These are phyloP conservation scores for Starmerella apis DNA, from an alignment of 805 yeast species.

Conservation along the genomic window DNA sequence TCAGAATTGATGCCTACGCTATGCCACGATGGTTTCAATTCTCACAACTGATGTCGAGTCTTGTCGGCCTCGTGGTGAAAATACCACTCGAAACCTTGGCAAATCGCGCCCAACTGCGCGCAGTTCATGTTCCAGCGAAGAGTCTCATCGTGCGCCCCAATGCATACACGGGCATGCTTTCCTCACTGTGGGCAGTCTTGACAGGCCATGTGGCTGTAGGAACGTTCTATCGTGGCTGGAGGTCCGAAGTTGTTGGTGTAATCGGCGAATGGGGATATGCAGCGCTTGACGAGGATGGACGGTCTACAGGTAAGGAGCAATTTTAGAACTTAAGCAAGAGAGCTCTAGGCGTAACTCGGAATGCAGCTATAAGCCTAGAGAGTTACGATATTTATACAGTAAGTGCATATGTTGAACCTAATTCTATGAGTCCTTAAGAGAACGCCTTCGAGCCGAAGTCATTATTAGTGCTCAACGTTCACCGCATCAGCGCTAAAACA, in stretches of 20 bases:
- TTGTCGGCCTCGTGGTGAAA: conserved; percentile 59
- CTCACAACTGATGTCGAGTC: conserved; percentile 48
- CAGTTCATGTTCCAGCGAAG: conserved; percentile 37
- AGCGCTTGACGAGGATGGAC: conserved; percentile 20
- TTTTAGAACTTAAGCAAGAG: too few relatives aligned
- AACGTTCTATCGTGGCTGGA: conserved; percentile 78
- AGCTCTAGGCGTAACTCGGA: conserved; percentile 7
- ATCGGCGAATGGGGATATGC: conserved; percentile 66
- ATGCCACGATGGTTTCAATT: conserved; percentile 52
- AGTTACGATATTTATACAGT: neutral
- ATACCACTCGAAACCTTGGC: conserved; percentile 81
- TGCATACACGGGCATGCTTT: conserved; percentile 46
- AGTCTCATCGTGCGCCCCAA: conserved; percentile 48
- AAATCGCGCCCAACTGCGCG: conserved; percentile 64
- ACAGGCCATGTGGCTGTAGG: conserved; percentile 38
- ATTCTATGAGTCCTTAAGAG: neutral
- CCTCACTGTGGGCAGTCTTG: conserved; percentile 43
- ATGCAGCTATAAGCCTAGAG: neutral
- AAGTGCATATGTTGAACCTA: neutral
- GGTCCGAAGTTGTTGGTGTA: conserved; percentile 68
- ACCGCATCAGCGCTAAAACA: too few relatives aligned
- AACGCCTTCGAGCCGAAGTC: neutral
- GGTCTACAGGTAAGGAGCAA: conserved; percentile 18
- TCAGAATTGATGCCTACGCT: conserved; percentile 56
- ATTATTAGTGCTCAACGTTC: neutral